A percentile compares a stretch with the other conserved stretches of the same genome.
These are phyloP conservation scores for Venustampulla echinocandica DNA, from an alignment of 495 filamentous ascomycete species.

Conservation along the genomic window DNA sequence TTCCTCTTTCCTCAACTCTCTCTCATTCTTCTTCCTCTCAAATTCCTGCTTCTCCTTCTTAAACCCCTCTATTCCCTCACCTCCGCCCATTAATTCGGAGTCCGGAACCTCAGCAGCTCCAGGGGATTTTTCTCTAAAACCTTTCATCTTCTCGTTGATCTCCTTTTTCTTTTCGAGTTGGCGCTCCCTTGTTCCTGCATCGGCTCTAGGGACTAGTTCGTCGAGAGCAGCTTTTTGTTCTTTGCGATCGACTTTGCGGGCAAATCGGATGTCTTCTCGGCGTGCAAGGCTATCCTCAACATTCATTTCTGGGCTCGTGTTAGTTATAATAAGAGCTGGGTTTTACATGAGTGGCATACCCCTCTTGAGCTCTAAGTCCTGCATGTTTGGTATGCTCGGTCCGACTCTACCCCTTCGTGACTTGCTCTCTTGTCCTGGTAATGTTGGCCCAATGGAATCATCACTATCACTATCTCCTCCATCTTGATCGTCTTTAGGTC, in stretches of 20 bases:
- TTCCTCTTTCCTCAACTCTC: constrained; percentile 59
- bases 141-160: constrained; percentile 46
- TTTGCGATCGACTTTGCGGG: constrained; percentile 53
- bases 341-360: constrained; percentile 35
- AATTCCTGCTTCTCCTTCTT: constrained; percentile 43
- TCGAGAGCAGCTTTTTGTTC: constrained; percentile 57
- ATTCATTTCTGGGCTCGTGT: constrained; percentile 38
- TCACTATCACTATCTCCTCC: constrained; percentile 38
- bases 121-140: constrained; percentile 50
- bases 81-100: constrained; percentile 53
- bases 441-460: constrained; percentile 60
- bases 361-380: constrained; percentile 65
- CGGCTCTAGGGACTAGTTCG: constrained; percentile 75
- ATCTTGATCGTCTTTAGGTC: constrained; percentile 2
- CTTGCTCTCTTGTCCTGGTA: constrained; percentile 38
- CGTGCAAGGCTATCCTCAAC: constrained; percentile 44
- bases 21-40: constrained; percentile 54
- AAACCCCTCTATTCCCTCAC: constrained; percentile 45
- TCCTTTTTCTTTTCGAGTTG: constrained; percentile 71
- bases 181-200: constrained; percentile 75
- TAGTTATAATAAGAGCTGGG: constrained; percentile 14
- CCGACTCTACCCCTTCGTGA: constrained; percentile 38
- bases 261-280: constrained; percentile 46
- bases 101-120: constrained; percentile 51
- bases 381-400: constrained; percentile 62